phyloP scores from a whole-genome alignment of 371 early-diverging fungal species.

The Mortierella sp. region DNA sequence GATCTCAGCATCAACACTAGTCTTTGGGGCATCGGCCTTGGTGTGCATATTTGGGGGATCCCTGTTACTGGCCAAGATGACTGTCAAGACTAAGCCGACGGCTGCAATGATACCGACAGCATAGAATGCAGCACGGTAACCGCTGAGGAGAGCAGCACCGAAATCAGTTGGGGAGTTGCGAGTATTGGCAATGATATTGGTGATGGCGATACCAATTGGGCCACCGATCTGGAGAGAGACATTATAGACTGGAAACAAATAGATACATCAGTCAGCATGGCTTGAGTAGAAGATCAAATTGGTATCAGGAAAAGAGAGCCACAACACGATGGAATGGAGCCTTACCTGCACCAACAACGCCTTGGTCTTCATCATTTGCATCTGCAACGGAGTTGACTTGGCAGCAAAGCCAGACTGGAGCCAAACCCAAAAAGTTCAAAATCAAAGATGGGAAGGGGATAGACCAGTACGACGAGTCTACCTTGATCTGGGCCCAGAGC shows the following conservation, averaged over 20 bases:
- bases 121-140: constrained; percentile 31
- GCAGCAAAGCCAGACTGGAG: constrained; percentile 17
- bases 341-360: constrained; percentile 22
- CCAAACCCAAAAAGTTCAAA: constrained; percentile 17
- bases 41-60: constrained; percentile 9
- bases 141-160: constrained; percentile 20
- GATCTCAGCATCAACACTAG: neutral
- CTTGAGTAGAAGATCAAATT: neutral
- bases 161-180: constrained; percentile 12
- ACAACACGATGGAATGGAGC: neutral
- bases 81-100: constrained; percentile 9
- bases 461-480: constrained; percentile 18
- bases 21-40: neutral
- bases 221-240: constrained; percentile 31
- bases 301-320: no score
- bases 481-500: constrained; percentile 19
- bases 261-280: neutral
- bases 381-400: constrained; percentile 32
- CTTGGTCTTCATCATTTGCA: constrained; percentile 28
- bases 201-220: constrained; percentile 42
- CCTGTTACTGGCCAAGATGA: constrained; percentile 10
- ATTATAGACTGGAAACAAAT: constrained; percentile 24
- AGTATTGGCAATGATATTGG: constrained; percentile 35
- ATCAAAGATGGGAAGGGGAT: constrained; percentile 25
- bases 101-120: constrained; percentile 9